Conservation (phyloP, 2,329 filamentous ascomycete species). For the Paraconiothyrium sp. region DNA sequence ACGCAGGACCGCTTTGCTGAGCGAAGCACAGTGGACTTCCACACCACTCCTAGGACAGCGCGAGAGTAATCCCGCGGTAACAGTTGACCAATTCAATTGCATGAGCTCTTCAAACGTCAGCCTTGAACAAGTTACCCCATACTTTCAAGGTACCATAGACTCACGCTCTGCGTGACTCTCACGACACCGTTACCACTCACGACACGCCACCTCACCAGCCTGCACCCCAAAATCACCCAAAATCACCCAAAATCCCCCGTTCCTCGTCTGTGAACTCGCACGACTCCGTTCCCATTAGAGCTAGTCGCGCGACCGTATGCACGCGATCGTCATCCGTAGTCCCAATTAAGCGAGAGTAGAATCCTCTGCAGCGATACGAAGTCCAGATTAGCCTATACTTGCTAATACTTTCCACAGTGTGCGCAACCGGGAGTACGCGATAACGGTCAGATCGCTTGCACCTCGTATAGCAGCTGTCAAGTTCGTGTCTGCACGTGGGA, state of each 20-base stretch:
- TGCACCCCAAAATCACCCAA: no score
- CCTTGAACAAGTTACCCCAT: no score
- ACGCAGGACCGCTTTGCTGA: no score
- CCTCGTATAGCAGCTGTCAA: background rate
- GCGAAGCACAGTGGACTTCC: no score
- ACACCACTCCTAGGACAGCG: no score
- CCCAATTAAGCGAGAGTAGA: conserved; percentile 9
- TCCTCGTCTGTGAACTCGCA: background rate
- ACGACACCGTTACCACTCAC: no score
- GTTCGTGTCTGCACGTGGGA: conserved; percentile 2
- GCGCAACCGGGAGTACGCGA: background rate
- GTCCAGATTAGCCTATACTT: conserved; percentile 15
- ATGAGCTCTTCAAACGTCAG: no score
- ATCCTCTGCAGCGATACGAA: conserved; percentile 8
- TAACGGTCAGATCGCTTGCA: background rate
- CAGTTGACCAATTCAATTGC: no score
- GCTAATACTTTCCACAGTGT: background rate
- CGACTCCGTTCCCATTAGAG: conserved; percentile 5
- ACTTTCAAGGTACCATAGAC: no score
- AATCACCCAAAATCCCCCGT: background rate
- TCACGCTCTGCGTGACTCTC: no score
- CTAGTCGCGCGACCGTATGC: conserved; percentile 2
- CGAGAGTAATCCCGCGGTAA: background rate
- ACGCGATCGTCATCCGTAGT: conserved; percentile 11
- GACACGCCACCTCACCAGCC: no score